Evolutionary conservation across 1,284 basidiomycete species (phyloP), one percentile per base, ranked within the genome.

Genomic region (Boletellus deceptivus): DNA sequence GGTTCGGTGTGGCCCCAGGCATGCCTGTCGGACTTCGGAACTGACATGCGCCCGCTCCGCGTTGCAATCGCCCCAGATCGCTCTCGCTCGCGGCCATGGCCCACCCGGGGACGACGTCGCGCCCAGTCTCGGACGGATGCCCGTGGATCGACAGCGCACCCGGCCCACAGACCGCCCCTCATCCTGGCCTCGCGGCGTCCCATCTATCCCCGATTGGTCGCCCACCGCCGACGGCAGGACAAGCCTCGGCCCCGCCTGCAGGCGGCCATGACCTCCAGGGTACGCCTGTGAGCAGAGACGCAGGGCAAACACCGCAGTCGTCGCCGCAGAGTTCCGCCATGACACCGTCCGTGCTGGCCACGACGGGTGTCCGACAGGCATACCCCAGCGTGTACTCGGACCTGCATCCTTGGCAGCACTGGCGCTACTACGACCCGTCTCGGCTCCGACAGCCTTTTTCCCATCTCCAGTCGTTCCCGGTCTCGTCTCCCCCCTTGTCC

Each of bases 21-120:
- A 38, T 27, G 18, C 25, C 11, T 25, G 41, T 67, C 61, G 64
- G 64, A 61, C 48, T 63, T 62, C 60, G 62, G 61, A 65, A 58
- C 42, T 43, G 25, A 29, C 36, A 16, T 35, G 25, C 20, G 38
- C 38, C 34, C 34, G 33, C 33, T 11, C 34, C 43, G 43, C 34
- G 34, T 45, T 45, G 36, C 33, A 6, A 35, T 35, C 34, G 18
- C 4, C 42, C 44, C 14, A 7, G 41, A 44, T 41, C 37, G 27
- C 18, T 38, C 6, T 58, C 46, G 41, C 6, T 58, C 46, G 41
- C 22, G 43, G 20, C 22, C 34, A 53, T 56, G 53, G 18, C 53
- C 17, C 3, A 36, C 18, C 6, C 36, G n/a, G 34, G 33, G 37
- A 13, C 25, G 8, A 20, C 29, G 35, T 38, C 39, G 25, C 50